Evolutionary conservation across 2,329 filamentous ascomycete species (phyloP), one percentile per base, ranked within the genome.

Genomic region (Clarireedia hainanense): DNA sequence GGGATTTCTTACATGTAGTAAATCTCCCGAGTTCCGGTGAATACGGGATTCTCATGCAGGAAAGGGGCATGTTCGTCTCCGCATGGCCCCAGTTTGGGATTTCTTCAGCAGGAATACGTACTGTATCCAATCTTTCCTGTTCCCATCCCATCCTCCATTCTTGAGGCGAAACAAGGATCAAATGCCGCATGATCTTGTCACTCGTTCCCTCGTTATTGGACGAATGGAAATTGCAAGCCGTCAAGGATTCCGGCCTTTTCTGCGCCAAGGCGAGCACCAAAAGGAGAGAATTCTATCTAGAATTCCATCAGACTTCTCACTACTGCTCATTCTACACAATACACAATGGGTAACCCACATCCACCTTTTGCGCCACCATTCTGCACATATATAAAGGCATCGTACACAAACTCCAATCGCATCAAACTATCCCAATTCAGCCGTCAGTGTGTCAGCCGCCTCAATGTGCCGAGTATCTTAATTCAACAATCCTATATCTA

Each of bases 131-230:
- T 20, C 42, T 42, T 17, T 27, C 26, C 36, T 2, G 15, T 52
- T 27, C 15, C n/a, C 17, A 27, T 26, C 47, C 34, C 51, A 12
- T 34, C 10, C 43, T 53, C 23, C 30, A 47, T 53, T 36, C 34
- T 23, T 40, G 39, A 15, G 24, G 27, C 5, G 24, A 26, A 36
- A n/a, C 37, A 36, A 50, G 52, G 52, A 43, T 55, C 15, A 34
- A 7, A 36, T 50, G 46, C 48, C 52, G 24, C 46, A 55, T 55
- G 52, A 55, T 55, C 52, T 23, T 7, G 30, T 15, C 47, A 46
- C 39, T 24, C 46, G 12, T 43, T 26, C 15, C 15, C 36, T 55
- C 52, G 52, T 55, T 55, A 17, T 55, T 55, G 26, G 34, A 43
- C 52, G 46, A 55, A 55, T 55, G 24, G 37, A 23, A 46, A 42